Percentiles rank a stretch among this genome's conserved stretches.
Evolutionary conservation across 306 rosid species (phyloP).

Genomic region (Sphenostylis stenocarpa): DNA sequence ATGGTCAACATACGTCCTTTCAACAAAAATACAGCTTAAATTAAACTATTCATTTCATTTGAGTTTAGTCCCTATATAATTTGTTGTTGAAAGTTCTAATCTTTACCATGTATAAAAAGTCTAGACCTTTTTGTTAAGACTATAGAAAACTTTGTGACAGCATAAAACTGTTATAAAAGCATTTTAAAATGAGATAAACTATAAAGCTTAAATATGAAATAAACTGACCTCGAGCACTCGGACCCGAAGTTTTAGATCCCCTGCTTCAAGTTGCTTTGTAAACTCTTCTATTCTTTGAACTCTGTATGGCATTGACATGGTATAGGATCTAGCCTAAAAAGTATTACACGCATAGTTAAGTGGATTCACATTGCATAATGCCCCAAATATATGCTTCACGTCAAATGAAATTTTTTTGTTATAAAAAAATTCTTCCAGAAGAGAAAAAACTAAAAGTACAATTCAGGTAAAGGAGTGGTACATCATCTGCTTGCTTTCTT

Average conservation of each 20-base stretch:
- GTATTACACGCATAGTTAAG: slow-evolving; percentile 2
- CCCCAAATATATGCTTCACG: not conserved
- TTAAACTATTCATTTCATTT: too few species aligned
- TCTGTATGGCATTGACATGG: slow-evolving; percentile 92
- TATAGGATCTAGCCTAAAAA: slow-evolving; percentile 65
- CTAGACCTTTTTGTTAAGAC: not conserved
- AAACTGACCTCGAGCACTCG: slow-evolving; percentile 74
- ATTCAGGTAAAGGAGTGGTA: slow-evolving; percentile 29
- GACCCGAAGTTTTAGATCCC: slow-evolving; percentile 85
- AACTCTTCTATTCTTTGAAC: slow-evolving; percentile 82
- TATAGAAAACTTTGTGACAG: not conserved
- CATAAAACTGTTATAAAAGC: too few species aligned
- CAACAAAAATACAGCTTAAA: too few species aligned
- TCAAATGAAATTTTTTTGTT: not conserved
- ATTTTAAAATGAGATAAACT: too few species aligned
- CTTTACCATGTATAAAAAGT: too few species aligned
- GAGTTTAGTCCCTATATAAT: too few species aligned
- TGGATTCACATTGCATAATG: not conserved
- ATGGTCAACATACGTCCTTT: not conserved
- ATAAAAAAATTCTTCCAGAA: not conserved
- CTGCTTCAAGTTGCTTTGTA: slow-evolving; percentile 74
- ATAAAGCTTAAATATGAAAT: too few species aligned
- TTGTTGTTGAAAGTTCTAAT: too few species aligned
- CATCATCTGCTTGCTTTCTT: slow-evolving; percentile 82
- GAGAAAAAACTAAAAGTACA: not conserved